Percentiles rank a stretch among this genome's conserved stretches.
phyloP scores from a whole-genome alignment of 179 eudicot species.

The Carnegiea gigantea region DNA sequence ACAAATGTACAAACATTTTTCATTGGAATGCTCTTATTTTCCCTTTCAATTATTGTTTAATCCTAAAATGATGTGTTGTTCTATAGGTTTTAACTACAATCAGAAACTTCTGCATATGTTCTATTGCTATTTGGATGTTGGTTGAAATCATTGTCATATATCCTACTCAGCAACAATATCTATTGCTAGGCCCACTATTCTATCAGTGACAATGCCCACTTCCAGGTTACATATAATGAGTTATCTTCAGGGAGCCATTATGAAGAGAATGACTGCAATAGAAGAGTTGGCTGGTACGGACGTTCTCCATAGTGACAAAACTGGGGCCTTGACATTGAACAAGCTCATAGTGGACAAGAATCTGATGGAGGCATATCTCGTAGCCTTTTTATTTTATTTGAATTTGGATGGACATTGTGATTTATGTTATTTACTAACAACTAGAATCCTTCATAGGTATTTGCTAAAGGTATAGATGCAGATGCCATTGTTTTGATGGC shows the following conservation, averaged over 20 bases:
- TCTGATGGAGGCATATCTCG: constrained; percentile 60
- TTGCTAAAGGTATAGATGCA: constrained; percentile 77
- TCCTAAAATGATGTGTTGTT: constrained; percentile 6
- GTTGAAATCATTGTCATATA: constrained; percentile 86
- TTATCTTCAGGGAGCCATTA: constrained; percentile 74
- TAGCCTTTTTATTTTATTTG: neutral
- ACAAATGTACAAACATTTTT: neutral
- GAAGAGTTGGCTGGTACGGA: constrained; percentile 99
- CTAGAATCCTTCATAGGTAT: constrained; percentile 44
- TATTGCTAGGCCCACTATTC: constrained; percentile 92
- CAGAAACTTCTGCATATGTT: constrained; percentile 89
- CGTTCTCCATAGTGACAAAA: constrained; percentile 90
- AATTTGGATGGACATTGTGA: neutral
- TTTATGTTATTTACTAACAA: neutral
- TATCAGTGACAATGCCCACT: constrained; percentile 97
- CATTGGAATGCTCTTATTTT: neutral
- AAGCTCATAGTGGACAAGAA: constrained; percentile 88
- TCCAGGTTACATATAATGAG: neutral
- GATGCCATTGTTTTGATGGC: constrained; percentile 91
- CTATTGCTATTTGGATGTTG: constrained; percentile 84
- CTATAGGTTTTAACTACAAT: constrained; percentile 82
- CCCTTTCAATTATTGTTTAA: neutral
- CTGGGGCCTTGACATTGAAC: constrained; percentile 86
- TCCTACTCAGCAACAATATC: constrained; percentile 84
- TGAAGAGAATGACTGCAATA: constrained; percentile 93